Percentiles rank a stretch among this genome's conserved stretches.
Evolutionary conservation across 2,329 filamentous ascomycete species (phyloP).

Genomic region (Colletotrichum horii): DNA sequence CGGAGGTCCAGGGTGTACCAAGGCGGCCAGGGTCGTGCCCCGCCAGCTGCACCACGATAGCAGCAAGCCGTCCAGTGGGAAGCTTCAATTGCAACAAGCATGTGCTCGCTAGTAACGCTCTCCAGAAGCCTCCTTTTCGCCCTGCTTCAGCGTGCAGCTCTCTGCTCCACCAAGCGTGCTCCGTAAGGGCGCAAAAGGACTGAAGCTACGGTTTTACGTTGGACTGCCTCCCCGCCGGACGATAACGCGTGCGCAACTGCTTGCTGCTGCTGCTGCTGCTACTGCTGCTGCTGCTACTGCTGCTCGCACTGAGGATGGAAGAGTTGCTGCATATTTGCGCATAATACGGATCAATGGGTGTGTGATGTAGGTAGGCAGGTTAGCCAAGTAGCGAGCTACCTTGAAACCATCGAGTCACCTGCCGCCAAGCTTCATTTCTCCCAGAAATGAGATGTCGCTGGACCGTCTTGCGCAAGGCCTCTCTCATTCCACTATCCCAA

Average conservation of each 20-base stretch:
- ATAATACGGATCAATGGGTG: background rate
- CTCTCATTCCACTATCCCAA: background rate
- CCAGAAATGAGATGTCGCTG: background rate
- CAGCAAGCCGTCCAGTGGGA: background rate
- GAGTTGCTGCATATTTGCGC: background rate
- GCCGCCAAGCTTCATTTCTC: background rate
- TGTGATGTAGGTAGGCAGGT: rapidly evolving
- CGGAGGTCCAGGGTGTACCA: background rate
- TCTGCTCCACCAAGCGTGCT: background rate
- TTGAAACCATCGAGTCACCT: background rate
- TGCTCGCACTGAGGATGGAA: background rate
- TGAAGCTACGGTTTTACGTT: background rate
- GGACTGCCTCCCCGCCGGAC: background rate
- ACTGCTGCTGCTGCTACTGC: background rate
- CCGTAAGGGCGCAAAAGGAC: background rate
- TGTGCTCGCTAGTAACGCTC: background rate
- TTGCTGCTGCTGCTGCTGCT: background rate
- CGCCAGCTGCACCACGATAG: background rate
- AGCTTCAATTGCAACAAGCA: background rate
- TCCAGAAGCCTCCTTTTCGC: background rate
- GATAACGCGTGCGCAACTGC: background rate
- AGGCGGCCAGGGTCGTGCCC: background rate
- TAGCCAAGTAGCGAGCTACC: background rate
- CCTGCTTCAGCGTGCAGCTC: background rate
- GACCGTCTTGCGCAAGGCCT: background rate